phyloP scores from a whole-genome alignment of 1,284 basidiomycete species.

The Sanguinoderma infundibulare region DNA sequence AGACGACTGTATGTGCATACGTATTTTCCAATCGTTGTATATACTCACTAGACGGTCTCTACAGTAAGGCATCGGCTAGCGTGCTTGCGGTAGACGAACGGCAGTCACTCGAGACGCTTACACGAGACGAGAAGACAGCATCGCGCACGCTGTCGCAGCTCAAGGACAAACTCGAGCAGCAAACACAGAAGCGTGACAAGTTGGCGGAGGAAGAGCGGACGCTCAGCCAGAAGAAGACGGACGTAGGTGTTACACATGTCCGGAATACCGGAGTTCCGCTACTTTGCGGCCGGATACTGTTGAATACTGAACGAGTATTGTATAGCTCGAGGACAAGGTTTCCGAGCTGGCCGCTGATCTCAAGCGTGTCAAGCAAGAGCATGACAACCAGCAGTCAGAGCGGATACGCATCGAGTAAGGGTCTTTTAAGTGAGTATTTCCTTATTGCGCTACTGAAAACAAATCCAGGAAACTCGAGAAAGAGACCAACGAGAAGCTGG shows the following conservation, averaged over 20 bases:
- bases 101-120: conserved; percentile 81
- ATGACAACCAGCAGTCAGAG: conserved; percentile 79
- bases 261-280: too few relatives aligned
- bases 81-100: conserved; percentile 86
- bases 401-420: conserved; percentile 72
- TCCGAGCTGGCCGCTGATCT: conserved; percentile 57
- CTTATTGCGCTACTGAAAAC: not conserved
- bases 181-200: conserved; percentile 64
- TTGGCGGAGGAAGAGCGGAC: conserved; percentile 63
- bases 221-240: conserved; percentile 61
- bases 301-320: not conserved
- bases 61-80: conserved; percentile 79
- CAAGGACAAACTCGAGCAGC: conserved; percentile 68
- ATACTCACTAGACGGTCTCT: not conserved
- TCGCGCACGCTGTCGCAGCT: conserved; percentile 71
- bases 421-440: not conserved
- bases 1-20: conserved; percentile 66
- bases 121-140: conserved; percentile 83
- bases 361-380: conserved; percentile 64
- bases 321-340: conserved; percentile 68
- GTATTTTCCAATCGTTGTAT: not conserved
- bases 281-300: not conserved
- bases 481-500: conserved; percentile 91
- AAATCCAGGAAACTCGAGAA: conserved; percentile 77
- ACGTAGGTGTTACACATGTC: conserved; percentile 45